A percentile compares a stretch with the other conserved stretches of the same genome.
phyloP scores from a whole-genome alignment of 1,139 yeast genomes.

The Sugiyamaella pinicola region DNA sequence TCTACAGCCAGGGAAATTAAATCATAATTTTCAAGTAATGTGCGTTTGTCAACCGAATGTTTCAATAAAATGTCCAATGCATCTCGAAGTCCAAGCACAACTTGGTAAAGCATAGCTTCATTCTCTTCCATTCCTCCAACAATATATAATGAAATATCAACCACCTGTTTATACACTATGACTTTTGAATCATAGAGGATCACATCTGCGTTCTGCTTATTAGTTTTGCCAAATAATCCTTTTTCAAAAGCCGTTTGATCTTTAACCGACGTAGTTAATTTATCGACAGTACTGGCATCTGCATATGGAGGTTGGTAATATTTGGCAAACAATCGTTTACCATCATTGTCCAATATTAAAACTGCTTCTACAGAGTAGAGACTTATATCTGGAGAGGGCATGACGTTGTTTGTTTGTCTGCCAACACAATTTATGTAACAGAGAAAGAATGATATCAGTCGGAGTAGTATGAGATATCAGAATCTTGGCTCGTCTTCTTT shows the following conservation, averaged over 20 bases:
- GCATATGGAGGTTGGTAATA: conserved; percentile 72
- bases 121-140: conserved; percentile 82
- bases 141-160: conserved; percentile 72
- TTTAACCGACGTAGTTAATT: conserved; percentile 45
- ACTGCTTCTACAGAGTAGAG: conserved; percentile 79
- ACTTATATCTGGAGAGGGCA: conserved; percentile 33
- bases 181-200: conserved; percentile 76
- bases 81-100: conserved; percentile 75
- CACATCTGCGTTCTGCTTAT: conserved; percentile 79
- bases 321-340: conserved; percentile 78
- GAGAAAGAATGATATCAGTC: no score
- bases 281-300: conserved; percentile 31
- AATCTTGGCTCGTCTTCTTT: no score
- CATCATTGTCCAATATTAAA: conserved; percentile 78
- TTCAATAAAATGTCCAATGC: conserved; percentile 76
- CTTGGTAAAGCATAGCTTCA: conserved; percentile 78
- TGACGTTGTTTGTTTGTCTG: not conserved
- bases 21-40: conserved; percentile 82
- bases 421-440: no score
- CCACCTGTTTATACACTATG: conserved; percentile 72
- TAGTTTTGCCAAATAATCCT: conserved; percentile 69
- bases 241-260: conserved; percentile 80
- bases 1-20: conserved; percentile 83
- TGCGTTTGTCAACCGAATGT: conserved; percentile 74
- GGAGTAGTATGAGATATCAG: no score